Evolutionary conservation across 1,139 yeast genomes (phyloP).

Genomic region (Saccharomyces hybrid): DNA sequence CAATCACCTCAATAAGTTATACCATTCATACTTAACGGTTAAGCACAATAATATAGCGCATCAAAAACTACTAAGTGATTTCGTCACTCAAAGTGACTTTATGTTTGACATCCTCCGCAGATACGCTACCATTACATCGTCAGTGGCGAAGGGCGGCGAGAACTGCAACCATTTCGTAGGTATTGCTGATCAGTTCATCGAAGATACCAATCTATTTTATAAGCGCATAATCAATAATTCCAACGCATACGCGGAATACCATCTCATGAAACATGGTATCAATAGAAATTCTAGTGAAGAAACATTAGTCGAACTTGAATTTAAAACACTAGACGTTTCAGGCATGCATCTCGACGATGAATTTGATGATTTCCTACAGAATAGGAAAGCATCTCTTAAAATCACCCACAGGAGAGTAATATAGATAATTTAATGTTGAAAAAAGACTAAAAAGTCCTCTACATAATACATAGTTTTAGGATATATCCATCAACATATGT

Average conservation of each 20-base stretch:
- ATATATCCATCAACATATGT: neutral
- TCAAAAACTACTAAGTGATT: neutral
- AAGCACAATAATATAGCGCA: neutral
- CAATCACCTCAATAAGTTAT: neutral
- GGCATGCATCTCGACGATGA: conserved; percentile 1
- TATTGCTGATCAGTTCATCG: neutral
- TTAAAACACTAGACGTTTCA: neutral
- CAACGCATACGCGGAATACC: neutral
- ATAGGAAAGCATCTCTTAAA: conserved; percentile 13
- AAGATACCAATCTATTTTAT: neutral
- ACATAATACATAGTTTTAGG: neutral
- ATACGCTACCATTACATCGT: neutral
- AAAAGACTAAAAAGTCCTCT: neutral
- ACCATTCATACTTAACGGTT: neutral
- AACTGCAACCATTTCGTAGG: neutral
- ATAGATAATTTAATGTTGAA: conserved; percentile 1
- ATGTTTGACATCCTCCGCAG: neutral
- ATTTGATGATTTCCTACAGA: conserved; percentile 12
- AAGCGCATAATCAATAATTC: neutral
- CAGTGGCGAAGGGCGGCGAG: neutral
- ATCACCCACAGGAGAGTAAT: conserved; percentile 15
- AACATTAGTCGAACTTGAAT: neutral
- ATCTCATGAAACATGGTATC: neutral
- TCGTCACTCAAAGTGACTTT: neutral
- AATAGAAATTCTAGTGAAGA: neutral